Evolutionary conservation across 2,329 filamentous ascomycete genomes (phyloP).

Genomic region (Periconia sp.): DNA sequence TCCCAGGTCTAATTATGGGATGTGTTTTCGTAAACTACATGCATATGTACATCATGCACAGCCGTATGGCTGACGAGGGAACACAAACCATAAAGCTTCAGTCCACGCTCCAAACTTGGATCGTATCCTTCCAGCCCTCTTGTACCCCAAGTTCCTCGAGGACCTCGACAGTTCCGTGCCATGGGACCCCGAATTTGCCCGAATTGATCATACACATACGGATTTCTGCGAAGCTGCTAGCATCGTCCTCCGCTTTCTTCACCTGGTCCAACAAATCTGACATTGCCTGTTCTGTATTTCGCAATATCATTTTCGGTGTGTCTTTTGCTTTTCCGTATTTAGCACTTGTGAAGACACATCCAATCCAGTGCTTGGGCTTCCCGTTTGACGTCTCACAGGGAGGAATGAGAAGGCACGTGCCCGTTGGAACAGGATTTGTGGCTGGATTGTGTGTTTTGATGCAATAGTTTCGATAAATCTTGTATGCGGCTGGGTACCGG

Average conservation of each 20-base stretch:
- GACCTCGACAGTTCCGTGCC: slow-evolving; percentile 51
- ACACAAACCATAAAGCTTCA: not conserved
- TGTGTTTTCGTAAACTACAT: not conserved
- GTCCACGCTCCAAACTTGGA: slow-evolving; percentile 30
- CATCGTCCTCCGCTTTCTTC: slow-evolving; percentile 23
- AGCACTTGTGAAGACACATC: slow-evolving; percentile 61
- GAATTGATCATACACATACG: slow-evolving; percentile 61
- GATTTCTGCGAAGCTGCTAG: slow-evolving; percentile 36
- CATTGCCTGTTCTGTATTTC: slow-evolving; percentile 53
- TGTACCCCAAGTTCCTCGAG: slow-evolving; percentile 35
- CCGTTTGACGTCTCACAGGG: slow-evolving; percentile 46
- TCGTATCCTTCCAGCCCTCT: slow-evolving; percentile 20
- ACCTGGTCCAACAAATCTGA: slow-evolving; percentile 51
- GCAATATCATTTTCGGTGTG: slow-evolving; percentile 48
- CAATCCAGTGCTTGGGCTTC: slow-evolving; percentile 53
- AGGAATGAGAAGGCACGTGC: slow-evolving; percentile 57
- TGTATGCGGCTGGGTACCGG: slow-evolving; percentile 55
- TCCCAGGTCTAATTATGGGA: not conserved
- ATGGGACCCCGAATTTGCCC: slow-evolving; percentile 58
- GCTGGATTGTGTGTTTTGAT: slow-evolving; percentile 19
- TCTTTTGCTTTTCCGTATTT: slow-evolving; percentile 51
- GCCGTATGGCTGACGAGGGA: not conserved
- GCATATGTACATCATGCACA: no score
- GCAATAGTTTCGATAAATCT: slow-evolving; percentile 53
- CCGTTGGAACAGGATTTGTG: slow-evolving; percentile 36